Evolutionary conservation across 2,329 filamentous ascomycete species (phyloP).

Genomic region (Nothophoma quercina): DNA sequence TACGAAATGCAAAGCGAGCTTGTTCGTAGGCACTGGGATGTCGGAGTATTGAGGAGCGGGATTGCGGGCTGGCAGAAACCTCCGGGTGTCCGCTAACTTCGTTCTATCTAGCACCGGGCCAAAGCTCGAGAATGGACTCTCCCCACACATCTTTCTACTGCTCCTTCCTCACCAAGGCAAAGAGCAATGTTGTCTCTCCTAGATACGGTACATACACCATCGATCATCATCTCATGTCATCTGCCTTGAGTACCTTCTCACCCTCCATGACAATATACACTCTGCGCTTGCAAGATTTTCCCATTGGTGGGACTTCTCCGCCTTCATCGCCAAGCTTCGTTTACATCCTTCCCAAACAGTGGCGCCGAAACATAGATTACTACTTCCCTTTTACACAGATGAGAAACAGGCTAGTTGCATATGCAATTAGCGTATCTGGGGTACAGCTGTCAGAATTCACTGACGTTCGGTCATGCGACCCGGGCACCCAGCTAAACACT

Average conservation of each 20-base stretch:
- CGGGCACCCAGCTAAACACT: slow-evolving; percentile 8
- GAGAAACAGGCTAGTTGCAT: slow-evolving; percentile 12
- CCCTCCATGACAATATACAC: slow-evolving; percentile 6
- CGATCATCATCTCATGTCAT: background rate
- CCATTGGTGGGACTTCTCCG: slow-evolving; percentile 34
- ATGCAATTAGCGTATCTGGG: slow-evolving; percentile 15
- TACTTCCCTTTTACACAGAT: slow-evolving; percentile 9
- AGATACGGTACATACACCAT: background rate
- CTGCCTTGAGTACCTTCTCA: background rate
- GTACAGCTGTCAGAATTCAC: slow-evolving; percentile 11
- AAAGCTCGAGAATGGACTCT: background rate
- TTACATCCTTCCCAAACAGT: slow-evolving; percentile 23
- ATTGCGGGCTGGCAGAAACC: background rate
- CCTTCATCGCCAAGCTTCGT: slow-evolving; percentile 26
- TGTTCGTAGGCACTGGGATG: background rate
- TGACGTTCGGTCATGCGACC: slow-evolving; percentile 13
- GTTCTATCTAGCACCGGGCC: background rate
- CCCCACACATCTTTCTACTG: background rate
- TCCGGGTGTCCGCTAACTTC: slow-evolving; percentile 5
- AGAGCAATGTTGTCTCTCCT: background rate
- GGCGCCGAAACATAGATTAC: slow-evolving; percentile 25
- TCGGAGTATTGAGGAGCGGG: slow-evolving; percentile 1
- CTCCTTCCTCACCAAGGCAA: background rate
- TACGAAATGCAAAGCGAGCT: background rate
- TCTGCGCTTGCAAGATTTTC: slow-evolving; percentile 16